Conservation (phyloP, 805 yeast genomes). For the Yarrowia bubula region DNA sequence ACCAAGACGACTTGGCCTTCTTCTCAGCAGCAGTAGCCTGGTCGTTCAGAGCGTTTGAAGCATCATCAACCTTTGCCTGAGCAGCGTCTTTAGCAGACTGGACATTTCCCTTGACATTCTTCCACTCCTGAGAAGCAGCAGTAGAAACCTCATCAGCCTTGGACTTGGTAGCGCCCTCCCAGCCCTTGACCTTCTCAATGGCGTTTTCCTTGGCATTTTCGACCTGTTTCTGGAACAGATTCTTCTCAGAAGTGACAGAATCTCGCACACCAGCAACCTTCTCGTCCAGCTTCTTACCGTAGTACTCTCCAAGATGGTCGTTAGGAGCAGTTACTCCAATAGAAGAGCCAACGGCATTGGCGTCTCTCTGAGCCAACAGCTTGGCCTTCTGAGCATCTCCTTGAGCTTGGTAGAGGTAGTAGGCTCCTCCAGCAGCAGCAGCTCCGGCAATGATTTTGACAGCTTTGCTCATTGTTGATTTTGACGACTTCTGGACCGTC, state of each 20-base stretch:
- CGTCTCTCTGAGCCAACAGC: slow-evolving; percentile 31
- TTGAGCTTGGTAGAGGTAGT: slow-evolving; percentile 31
- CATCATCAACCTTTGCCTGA: slow-evolving; percentile 5
- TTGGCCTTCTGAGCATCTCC: slow-evolving; percentile 31
- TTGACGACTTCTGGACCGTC: too few species aligned
- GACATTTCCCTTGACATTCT: slow-evolving; percentile 23
- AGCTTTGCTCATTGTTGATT: slow-evolving; percentile 26
- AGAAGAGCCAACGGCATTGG: not conserved
- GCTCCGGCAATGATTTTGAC: slow-evolving; percentile 30
- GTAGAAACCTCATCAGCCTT: slow-evolving; percentile 17
- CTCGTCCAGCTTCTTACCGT: slow-evolving; percentile 29
- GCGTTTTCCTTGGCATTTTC: slow-evolving; percentile 28
- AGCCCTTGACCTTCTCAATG: slow-evolving; percentile 1
- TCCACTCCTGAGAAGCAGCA: slow-evolving; percentile 17
- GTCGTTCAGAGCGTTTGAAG: not conserved
- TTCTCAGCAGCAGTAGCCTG: slow-evolving; percentile 23
- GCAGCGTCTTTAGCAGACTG: slow-evolving; percentile 25
- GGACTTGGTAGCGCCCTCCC: slow-evolving; percentile 15
- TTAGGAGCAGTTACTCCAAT: slow-evolving; percentile 14
- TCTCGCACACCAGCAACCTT: slow-evolving; percentile 3
- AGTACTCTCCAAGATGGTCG: slow-evolving; percentile 28
- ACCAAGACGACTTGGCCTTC: slow-evolving; percentile 16
- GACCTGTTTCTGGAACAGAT: slow-evolving; percentile 14
- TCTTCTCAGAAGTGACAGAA: not conserved
- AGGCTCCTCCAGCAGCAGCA: slow-evolving; percentile 32